Conservation (phyloP, 345 rosid genomes). For the Salix exigua region DNA sequence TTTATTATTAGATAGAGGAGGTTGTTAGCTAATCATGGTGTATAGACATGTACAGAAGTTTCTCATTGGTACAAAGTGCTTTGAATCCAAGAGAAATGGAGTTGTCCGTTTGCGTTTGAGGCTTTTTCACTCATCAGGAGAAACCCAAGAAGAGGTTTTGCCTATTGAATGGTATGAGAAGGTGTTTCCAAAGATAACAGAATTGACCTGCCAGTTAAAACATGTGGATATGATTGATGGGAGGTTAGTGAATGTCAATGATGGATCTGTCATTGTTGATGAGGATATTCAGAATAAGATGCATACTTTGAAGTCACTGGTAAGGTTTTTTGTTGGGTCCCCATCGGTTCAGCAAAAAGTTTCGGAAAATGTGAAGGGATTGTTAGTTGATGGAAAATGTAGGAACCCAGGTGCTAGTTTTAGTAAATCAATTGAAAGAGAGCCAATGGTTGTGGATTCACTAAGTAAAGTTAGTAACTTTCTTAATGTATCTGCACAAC, state of each 20-base stretch:
- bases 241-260: conserved; percentile 39
- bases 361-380: conserved; percentile 17
- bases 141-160: conserved; percentile 26
- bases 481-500: conserved; percentile 65
- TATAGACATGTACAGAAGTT: conserved; percentile 3
- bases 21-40: conserved; percentile 18
- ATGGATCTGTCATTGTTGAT: conserved; percentile 37
- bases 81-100: conserved; percentile 10
- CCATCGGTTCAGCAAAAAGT: conserved; percentile 50
- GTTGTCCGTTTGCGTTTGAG: conserved; percentile 18
- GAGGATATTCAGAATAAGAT: conserved; percentile 37
- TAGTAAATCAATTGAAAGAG: conserved; percentile 43
- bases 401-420: conserved; percentile 28
- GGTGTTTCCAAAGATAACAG: conserved; percentile 41
- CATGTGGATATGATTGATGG: conserved; percentile 57
- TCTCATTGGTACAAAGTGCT: conserved; percentile 11
- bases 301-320: conserved; percentile 58
- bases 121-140: conserved; percentile 36
- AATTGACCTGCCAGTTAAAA: conserved; percentile 38
- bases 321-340: conserved; percentile 57
- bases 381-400: conserved; percentile 13
- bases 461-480: conserved; percentile 50
- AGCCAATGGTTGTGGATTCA: conserved; percentile 49
- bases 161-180: conserved; percentile 48
- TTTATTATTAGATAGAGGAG: background rate